Conservation (phyloP, 257 asterid genomes). For the Nicotiana tabacum region DNA sequence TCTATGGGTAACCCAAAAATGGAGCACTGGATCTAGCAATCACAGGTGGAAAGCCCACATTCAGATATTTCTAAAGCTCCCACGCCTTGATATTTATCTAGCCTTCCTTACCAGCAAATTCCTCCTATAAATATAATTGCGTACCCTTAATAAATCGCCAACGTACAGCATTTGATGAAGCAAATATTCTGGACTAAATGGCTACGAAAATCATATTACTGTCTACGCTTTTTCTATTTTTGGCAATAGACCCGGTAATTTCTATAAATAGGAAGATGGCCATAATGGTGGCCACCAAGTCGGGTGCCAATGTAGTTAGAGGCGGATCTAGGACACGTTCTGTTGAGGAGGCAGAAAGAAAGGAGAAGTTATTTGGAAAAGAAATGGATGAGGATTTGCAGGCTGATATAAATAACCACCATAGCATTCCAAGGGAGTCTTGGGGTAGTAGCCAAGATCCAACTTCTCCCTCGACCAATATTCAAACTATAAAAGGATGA, state of each 20-base stretch:
- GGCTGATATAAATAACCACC: conserved; percentile 34
- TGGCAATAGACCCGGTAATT: background rate
- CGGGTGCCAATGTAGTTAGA: background rate
- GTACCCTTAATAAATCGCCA: background rate
- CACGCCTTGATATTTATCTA: too few species aligned
- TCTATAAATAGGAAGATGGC: conserved; percentile 13
- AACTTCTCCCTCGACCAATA: background rate
- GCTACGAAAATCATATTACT: conserved; percentile 3
- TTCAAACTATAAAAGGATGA: too few species aligned
- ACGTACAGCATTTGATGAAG: background rate
- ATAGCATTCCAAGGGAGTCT: conserved; percentile 36
- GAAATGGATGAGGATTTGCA: background rate
- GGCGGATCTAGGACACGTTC: background rate
- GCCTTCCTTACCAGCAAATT: too few species aligned
- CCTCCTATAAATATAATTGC: too few species aligned
- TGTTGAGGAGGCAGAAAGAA: background rate
- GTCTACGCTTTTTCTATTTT: conserved; percentile 4
- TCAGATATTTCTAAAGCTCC: background rate
- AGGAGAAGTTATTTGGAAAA: background rate
- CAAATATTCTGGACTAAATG: background rate
- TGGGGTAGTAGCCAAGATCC: conserved; percentile 35
- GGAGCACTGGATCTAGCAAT: background rate
- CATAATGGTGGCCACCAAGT: background rate
- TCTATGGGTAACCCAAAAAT: background rate
- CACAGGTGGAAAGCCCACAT: background rate